Conservation (phyloP, 768 basidiomycete species). For the Leccinum incarnatum region DNA sequence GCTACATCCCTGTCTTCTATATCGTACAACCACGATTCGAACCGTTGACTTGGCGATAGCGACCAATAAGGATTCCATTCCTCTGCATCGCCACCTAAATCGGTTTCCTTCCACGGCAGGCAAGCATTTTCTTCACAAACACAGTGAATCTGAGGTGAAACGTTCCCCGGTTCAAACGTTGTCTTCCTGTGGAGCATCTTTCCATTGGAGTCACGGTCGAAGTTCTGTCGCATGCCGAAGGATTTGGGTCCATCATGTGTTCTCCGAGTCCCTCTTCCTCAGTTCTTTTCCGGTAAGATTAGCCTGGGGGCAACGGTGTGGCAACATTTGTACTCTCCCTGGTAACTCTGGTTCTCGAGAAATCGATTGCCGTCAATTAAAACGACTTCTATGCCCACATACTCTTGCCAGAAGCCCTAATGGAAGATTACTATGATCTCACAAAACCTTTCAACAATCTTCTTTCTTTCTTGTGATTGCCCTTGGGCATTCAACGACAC, state of each 20-base stretch:
- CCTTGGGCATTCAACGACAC: neutral
- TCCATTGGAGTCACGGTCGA: neutral
- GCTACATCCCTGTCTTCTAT: neutral
- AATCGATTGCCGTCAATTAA: neutral
- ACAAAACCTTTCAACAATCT: neutral
- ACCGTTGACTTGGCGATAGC: neutral
- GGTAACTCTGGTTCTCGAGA: neutral
- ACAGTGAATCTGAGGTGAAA: neutral
- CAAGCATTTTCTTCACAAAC: neutral
- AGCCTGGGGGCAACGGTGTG: too few relatives aligned
- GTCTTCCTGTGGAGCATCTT: neutral
- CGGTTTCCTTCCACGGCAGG: neutral
- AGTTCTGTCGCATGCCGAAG: neutral
- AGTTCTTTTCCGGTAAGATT: neutral
- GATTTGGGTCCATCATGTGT: neutral
- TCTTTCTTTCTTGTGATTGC: neutral
- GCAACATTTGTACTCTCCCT: neutral
- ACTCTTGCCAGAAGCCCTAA: neutral
- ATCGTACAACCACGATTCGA: neutral
- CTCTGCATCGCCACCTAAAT: neutral
- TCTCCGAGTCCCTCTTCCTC: neutral
- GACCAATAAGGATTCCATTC: neutral
- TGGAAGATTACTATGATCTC: neutral
- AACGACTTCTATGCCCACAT: neutral
- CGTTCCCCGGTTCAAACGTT: neutral